phyloP scores from a whole-genome alignment of 805 yeast genomes.

The Tetrapisispora fleetii region DNA sequence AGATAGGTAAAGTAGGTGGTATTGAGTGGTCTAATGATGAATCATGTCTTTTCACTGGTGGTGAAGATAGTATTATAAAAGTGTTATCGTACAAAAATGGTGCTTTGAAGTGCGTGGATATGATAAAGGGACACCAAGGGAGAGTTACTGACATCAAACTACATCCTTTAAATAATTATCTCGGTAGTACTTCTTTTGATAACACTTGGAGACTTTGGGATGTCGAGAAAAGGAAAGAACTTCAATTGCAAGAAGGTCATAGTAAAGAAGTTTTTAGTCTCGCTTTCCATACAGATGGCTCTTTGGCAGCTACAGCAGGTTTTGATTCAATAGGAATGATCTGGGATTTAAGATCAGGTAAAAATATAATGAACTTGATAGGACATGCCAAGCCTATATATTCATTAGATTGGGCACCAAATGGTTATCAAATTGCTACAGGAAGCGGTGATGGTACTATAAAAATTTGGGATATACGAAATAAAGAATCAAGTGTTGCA shows the following conservation, averaged over 20 bases:
- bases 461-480: slow-evolving; percentile 79
- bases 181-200: slow-evolving; percentile 73
- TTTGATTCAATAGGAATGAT: slow-evolving; percentile 60
- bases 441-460: slow-evolving; percentile 78
- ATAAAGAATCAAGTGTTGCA: slow-evolving; percentile 20
- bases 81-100: slow-evolving; percentile 26
- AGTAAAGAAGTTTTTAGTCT: slow-evolving; percentile 57
- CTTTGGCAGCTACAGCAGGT: slow-evolving; percentile 68
- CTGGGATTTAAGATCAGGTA: slow-evolving; percentile 85
- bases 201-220: slow-evolving; percentile 90
- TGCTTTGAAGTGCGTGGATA: slow-evolving; percentile 11
- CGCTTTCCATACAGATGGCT: slow-evolving; percentile 66
- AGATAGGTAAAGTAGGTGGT: slow-evolving; percentile 60
- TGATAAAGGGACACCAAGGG: slow-evolving; percentile 37
- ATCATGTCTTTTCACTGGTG: slow-evolving; percentile 33
- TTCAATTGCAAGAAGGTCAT: slow-evolving; percentile 80
- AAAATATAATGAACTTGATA: slow-evolving; percentile 43
- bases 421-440: slow-evolving; percentile 68
- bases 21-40: slow-evolving; percentile 49
- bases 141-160: slow-evolving; percentile 53
- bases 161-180: slow-evolving; percentile 51
- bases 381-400: slow-evolving; percentile 71
- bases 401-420: slow-evolving; percentile 61
- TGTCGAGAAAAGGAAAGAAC: slow-evolving; percentile 35
- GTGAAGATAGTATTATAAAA: slow-evolving; percentile 36